phyloP scores from a whole-genome alignment of 148 eudicot species.

The Vaccinium corymbosum region DNA sequence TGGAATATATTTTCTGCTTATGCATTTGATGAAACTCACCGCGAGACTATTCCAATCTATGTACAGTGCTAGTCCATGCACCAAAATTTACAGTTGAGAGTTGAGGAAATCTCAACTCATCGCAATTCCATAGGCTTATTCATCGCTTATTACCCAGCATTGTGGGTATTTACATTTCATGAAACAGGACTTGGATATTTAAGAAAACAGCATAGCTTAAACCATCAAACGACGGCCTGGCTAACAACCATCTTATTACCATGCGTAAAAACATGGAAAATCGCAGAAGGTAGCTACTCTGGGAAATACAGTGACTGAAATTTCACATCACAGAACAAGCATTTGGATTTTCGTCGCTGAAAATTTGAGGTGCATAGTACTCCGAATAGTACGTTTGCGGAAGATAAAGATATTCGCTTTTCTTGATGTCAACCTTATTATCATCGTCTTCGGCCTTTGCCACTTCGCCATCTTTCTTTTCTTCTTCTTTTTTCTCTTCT shows the following conservation, averaged over 20 bases:
- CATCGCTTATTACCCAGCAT: neutral
- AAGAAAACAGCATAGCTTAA: neutral
- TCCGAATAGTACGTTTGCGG: constrained; percentile 38
- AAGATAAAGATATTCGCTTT: constrained; percentile 43
- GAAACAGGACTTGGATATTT: neutral
- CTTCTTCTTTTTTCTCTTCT: constrained; percentile 18
- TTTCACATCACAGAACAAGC: constrained; percentile 60
- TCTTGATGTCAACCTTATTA: constrained; percentile 23
- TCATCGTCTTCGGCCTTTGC: constrained; percentile 23
- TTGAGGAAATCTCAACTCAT: neutral
- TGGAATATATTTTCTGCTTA: neutral
- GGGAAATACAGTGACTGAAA: neutral
- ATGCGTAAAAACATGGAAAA: neutral
- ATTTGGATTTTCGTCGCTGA: constrained; percentile 74
- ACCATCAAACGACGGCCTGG: neutral
- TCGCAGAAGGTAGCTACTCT: constrained; percentile 3
- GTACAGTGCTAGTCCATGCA: neutral
- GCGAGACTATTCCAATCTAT: neutral
- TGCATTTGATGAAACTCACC: neutral
- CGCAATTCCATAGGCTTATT: neutral
- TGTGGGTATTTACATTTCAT: constrained; percentile 2
- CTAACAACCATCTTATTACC: constrained; percentile 9
- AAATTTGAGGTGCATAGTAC: constrained; percentile 47
- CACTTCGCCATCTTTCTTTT: constrained; percentile 13
- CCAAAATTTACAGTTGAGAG: neutral